Conservation (phyloP, 352 stramenopile genomes). For the Aphanomyces stellatus region DNA sequence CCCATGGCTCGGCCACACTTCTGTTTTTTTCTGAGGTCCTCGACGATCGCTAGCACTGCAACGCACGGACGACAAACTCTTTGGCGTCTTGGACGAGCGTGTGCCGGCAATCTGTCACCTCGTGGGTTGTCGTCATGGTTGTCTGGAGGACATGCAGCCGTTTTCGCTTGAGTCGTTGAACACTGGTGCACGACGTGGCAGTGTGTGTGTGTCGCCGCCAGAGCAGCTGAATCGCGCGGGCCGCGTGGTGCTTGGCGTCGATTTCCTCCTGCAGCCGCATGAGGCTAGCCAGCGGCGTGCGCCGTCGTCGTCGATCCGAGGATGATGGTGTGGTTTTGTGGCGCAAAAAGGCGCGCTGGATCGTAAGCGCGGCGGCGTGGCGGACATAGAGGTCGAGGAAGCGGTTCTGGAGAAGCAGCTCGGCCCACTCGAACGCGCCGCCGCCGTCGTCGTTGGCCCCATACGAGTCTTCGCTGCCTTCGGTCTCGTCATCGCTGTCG, state of each 20-base stretch:
- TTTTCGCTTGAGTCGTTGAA: constrained; percentile 16
- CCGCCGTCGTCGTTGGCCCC: not conserved
- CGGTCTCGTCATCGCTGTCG: constrained; percentile 16
- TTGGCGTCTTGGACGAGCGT: not conserved
- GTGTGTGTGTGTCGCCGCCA: not conserved
- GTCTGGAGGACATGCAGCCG: no score
- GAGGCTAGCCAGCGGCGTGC: not conserved
- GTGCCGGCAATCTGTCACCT: no score
- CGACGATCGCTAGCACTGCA: not conserved
- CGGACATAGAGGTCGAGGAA: not conserved
- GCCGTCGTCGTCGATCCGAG: not conserved
- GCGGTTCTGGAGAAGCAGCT: not conserved
- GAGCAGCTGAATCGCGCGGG: not conserved
- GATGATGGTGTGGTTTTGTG: not conserved
- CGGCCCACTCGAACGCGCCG: not conserved
- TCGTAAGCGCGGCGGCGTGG: not conserved
- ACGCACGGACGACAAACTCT: not conserved
- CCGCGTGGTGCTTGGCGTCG: not conserved
- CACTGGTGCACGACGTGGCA: not conserved
- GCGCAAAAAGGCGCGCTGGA: not conserved
- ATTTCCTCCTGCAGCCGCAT: constrained; percentile 1
- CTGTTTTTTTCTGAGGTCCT: no score
- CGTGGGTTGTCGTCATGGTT: not conserved
- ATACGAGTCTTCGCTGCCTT: constrained; percentile 9
- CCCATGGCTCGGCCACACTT: not conserved